These are phyloP conservation scores for Chernovozyma sophiae-reginae DNA, from an alignment of 1,139 yeast genomes.

Conservation along the genomic window DNA sequence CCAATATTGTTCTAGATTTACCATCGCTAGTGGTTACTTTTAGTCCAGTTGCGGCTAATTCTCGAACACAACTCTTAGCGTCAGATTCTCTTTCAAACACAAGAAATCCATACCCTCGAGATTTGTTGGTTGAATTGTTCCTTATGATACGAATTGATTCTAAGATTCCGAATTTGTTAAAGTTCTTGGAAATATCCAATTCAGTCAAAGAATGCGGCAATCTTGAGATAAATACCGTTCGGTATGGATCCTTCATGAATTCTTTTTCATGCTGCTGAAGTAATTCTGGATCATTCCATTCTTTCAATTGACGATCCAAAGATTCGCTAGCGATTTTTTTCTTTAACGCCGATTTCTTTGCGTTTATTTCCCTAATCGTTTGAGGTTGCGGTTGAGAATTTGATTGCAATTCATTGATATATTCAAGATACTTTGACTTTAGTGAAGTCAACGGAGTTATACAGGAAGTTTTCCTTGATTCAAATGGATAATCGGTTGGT, in stretches of 20 bases:
- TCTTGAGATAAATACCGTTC: conserved; percentile 75
- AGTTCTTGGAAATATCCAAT: conserved; percentile 60
- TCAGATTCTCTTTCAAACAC: conserved; percentile 60
- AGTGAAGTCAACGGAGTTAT: conserved; percentile 51
- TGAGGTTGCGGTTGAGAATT: conserved; percentile 21
- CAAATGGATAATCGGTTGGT: conserved; percentile 55
- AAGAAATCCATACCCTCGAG: conserved; percentile 84
- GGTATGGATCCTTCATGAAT: conserved; percentile 67
- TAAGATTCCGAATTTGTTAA: conserved; percentile 65
- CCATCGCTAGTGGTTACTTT: conserved; percentile 18
- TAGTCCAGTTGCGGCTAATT: conserved; percentile 52
- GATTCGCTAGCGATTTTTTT: conserved; percentile 17
- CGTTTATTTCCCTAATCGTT: conserved; percentile 8
- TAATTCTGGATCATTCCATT: conserved; percentile 53
- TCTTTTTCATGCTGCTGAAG: conserved; percentile 48
- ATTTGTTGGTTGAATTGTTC: conserved; percentile 42
- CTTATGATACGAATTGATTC: conserved; percentile 66
- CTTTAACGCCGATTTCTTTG: conserved; percentile 7
- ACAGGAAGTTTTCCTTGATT: conserved; percentile 43
- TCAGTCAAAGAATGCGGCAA: conserved; percentile 66
- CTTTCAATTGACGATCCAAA: conserved; percentile 31
- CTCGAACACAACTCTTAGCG: conserved; percentile 56
- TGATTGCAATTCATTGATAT: conserved; percentile 27
- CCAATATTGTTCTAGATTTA: conserved; percentile 48
- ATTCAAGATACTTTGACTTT: conserved; percentile 29